These are phyloP conservation scores for Rickenella mellea DNA, from an alignment of 768 basidiomycete species.

Conservation along the genomic window DNA sequence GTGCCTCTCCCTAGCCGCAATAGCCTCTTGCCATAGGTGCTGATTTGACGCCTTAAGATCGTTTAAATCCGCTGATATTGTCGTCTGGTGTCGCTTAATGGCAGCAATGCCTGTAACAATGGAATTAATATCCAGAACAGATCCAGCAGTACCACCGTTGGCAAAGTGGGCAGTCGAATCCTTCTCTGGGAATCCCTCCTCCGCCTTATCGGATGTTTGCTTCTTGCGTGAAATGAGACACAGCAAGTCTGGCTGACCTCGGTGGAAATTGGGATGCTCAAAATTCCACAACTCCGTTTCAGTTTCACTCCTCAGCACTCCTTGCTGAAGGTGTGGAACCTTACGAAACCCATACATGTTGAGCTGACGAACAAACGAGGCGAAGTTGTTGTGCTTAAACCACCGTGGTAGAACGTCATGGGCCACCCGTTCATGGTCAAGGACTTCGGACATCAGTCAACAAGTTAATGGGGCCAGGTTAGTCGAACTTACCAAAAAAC, in stretches of 20 bases:
- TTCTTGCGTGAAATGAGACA: slow-evolving; percentile 84
- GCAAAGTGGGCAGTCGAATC: slow-evolving; percentile 8
- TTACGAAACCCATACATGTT: slow-evolving; percentile 97
- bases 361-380: slow-evolving; percentile 83
- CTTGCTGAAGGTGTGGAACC: slow-evolving; percentile 93
- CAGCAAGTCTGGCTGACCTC: slow-evolving; percentile 82
- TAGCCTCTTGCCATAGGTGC: slow-evolving; percentile 86
- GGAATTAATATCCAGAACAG: slow-evolving; percentile 66
- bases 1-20: slow-evolving; percentile 67
- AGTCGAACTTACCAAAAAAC: slow-evolving; percentile 61
- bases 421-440: slow-evolving; percentile 86
- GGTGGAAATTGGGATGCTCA: slow-evolving; percentile 79
- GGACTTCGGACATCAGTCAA: slow-evolving; percentile 38
- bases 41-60: slow-evolving; percentile 84
- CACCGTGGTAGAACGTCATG: slow-evolving; percentile 83
- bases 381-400: slow-evolving; percentile 98
- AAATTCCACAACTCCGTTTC: slow-evolving; percentile 89
- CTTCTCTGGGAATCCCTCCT: slow-evolving; percentile 14
- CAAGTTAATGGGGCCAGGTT: slow-evolving; percentile 4
- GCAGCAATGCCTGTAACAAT: slow-evolving; percentile 75
- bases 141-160: slow-evolving; percentile 25
- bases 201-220: slow-evolving; percentile 29
- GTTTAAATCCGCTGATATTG: slow-evolving; percentile 84
- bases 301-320: slow-evolving; percentile 75
- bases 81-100: slow-evolving; percentile 86